These are phyloP conservation scores for Cladobotryum protrusum DNA, from an alignment of 2,329 filamentous ascomycete species.

Conservation along the genomic window DNA sequence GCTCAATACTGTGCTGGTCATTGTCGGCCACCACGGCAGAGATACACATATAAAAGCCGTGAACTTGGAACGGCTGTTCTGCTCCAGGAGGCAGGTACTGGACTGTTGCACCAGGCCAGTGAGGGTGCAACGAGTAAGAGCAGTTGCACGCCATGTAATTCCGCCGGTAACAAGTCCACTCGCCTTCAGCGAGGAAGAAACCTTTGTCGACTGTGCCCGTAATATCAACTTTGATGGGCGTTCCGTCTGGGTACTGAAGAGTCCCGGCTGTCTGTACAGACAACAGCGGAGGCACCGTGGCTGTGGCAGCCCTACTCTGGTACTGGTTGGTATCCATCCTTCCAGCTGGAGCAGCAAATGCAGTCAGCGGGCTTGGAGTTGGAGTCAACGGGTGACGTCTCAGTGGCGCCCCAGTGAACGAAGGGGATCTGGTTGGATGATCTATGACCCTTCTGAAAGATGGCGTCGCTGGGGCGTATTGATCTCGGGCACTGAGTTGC, in stretches of 20 bases:
- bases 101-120: conserved; percentile 39
- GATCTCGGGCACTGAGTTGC: conserved; percentile 45
- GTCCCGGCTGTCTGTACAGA: conserved; percentile 48
- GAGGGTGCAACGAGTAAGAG: conserved; percentile 64
- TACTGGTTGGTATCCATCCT: conserved; percentile 45
- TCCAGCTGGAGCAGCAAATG: conserved; percentile 36
- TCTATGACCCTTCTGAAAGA: conserved; percentile 44
- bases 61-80: conserved; percentile 56
- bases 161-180: conserved; percentile 88
- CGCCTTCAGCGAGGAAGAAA: conserved; percentile 72
- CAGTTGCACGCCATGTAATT: conserved; percentile 88
- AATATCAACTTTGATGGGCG: conserved; percentile 63
- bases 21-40: conserved; percentile 75
- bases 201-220: conserved; percentile 81
- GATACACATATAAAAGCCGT: conserved; percentile 75
- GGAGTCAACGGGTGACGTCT: conserved; percentile 50
- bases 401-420: conserved; percentile 38
- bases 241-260: conserved; percentile 54
- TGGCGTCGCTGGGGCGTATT: conserved; percentile 47
- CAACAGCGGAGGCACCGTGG: conserved; percentile 48
- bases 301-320: conserved; percentile 22
- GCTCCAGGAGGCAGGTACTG: conserved; percentile 46
- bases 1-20: conserved; percentile 68
- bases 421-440: conserved; percentile 45
- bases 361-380: conserved; percentile 42